phyloP scores from a whole-genome alignment of 2,329 filamentous ascomycete species.

The Claviceps arundinis region DNA sequence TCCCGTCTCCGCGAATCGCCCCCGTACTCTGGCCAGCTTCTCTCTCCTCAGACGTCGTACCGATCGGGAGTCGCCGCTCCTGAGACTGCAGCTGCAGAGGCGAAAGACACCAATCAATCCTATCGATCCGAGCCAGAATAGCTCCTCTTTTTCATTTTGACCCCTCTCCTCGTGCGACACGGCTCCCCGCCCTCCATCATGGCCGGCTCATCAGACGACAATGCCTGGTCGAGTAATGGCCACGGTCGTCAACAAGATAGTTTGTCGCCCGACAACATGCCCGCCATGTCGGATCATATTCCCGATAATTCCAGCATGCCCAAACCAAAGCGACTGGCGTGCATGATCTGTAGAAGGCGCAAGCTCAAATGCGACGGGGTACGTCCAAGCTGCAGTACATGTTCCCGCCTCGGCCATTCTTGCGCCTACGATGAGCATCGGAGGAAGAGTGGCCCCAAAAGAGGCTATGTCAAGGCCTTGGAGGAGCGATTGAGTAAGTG shows the following conservation, averaged over 20 bases:
- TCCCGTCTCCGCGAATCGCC: no score
- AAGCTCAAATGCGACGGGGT: conserved; percentile 83
- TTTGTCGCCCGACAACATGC: conserved; percentile 21
- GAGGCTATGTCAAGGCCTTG: conserved; percentile 86
- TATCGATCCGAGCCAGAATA: no score
- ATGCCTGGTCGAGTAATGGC: conserved; percentile 20
- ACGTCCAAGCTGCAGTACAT: conserved; percentile 78
- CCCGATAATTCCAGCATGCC: conserved; percentile 47
- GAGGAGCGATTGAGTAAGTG: conserved; percentile 79
- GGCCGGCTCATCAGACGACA: conserved; percentile 26
- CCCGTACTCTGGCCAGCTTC: no score
- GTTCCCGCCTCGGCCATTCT: conserved; percentile 70
- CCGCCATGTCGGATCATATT: conserved; percentile 23
- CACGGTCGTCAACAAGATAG: conserved; percentile 16
- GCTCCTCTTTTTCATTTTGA: no score
- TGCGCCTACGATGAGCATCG: conserved; percentile 87
- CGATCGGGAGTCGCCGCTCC: no score
- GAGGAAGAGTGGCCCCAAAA: conserved; percentile 87
- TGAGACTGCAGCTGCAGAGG: no score
- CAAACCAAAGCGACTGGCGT: conserved; percentile 86
- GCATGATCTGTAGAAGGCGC: conserved; percentile 82
- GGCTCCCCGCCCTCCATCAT: conserved; percentile 10
- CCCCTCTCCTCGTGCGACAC: not conserved
- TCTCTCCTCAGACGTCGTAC: no score
- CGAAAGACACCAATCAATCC: no score